phyloP scores from a whole-genome alignment of 129 eudicot species.

The Centella asiatica region DNA sequence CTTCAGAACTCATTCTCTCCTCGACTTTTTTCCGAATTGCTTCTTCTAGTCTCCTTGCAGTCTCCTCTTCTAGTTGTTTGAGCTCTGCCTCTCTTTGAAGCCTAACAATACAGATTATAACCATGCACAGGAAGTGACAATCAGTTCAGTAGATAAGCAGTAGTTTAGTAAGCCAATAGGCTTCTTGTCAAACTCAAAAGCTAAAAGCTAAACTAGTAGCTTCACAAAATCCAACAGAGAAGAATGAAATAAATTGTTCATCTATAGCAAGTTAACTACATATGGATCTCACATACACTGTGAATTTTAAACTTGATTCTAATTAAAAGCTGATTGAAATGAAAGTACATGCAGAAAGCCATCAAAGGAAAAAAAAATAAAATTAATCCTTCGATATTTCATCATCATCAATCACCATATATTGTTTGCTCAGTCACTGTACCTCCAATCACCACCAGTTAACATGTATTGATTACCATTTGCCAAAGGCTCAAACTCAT shows the following conservation, averaged over 20 bases:
- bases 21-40: constrained; percentile 76
- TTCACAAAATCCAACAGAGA: too few species aligned
- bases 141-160: background rate
- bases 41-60: constrained; percentile 85
- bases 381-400: too few species aligned
- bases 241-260: background rate
- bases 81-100: constrained; percentile 71
- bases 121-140: background rate
- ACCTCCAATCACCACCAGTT: too few species aligned
- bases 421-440: too few species aligned
- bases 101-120: constrained; percentile 23
- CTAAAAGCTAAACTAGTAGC: background rate
- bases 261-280: background rate
- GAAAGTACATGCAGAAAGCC: background rate
- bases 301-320: background rate
- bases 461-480: too few species aligned
- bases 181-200: background rate
- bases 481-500: too few species aligned
- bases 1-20: constrained; percentile 64
- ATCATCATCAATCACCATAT: too few species aligned
- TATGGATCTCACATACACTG: background rate
- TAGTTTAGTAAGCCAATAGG: background rate
- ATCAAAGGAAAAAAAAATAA: too few species aligned
- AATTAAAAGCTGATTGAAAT: background rate
- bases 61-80: constrained; percentile 76